Conservation (phyloP, 2,329 filamentous ascomycete species). For the Torrubiellomyces zombiae region DNA sequence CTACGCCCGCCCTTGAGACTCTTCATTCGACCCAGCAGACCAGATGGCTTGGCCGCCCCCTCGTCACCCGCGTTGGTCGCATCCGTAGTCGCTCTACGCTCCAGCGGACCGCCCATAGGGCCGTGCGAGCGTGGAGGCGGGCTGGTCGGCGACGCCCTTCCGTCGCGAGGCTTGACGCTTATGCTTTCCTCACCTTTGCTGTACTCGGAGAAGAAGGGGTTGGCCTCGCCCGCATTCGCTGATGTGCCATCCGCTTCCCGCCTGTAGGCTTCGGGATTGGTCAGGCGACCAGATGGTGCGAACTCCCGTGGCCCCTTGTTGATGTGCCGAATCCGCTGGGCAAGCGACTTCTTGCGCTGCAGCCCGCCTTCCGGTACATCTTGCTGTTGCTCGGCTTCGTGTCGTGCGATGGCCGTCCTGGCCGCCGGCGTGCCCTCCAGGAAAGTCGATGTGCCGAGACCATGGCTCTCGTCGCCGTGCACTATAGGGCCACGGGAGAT, state of each 20-base stretch:
- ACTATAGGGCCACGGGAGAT: constrained; percentile 51
- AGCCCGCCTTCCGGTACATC: constrained; percentile 45
- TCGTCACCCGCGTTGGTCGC: constrained; percentile 21
- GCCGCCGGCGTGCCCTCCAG: constrained; percentile 85
- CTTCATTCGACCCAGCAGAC: constrained; percentile 66
- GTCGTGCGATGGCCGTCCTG: constrained; percentile 58
- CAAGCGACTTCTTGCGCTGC: constrained; percentile 84
- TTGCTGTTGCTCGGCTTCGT: constrained; percentile 50
- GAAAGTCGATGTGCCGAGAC: constrained; percentile 88
- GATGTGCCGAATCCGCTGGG: constrained; percentile 77
- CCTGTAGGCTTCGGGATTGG: constrained; percentile 35
- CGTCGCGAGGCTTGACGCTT: constrained; percentile 23
- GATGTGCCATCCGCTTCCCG: constrained; percentile 22
- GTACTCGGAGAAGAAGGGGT: constrained; percentile 76
- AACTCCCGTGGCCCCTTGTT: constrained; percentile 51
- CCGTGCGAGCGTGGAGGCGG: constrained; percentile 32
- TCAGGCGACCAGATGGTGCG: constrained; percentile 39
- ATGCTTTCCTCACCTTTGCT: constrained; percentile 37
- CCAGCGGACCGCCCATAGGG: constrained; percentile 28
- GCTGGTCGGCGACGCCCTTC: constrained; percentile 33
- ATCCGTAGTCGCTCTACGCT: constrained; percentile 50
- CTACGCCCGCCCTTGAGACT: constrained; percentile 56
- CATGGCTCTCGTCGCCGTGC: constrained; percentile 69
- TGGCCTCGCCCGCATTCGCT: constrained; percentile 25
- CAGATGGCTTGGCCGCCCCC: constrained; percentile 31